phyloP scores from a whole-genome alignment of 257 asterid genomes.

The Verbascum thapsus region DNA sequence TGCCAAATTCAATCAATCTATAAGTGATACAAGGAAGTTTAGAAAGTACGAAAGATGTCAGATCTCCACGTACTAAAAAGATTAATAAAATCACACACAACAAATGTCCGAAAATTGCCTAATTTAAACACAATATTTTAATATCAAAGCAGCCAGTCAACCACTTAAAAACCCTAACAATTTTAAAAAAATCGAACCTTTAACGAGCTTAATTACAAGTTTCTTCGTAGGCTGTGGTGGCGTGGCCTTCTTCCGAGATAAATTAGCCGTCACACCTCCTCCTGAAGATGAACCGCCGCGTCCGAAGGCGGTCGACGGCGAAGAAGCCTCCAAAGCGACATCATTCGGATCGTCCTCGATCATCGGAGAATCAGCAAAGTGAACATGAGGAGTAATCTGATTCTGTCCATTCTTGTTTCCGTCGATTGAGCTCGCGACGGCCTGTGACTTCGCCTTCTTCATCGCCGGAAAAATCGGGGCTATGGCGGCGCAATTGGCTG shows the following conservation, averaged over 20 bases:
- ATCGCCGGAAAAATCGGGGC: conserved; percentile 49
- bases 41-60: conserved; percentile 21
- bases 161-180: conserved; percentile 40
- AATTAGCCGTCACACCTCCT: conserved; percentile 65
- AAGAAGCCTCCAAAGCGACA: conserved; percentile 49
- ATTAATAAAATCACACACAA: conserved; percentile 4
- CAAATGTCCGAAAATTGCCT: conserved; percentile 14
- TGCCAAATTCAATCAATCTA: not conserved
- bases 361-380: conserved; percentile 60
- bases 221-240: conserved; percentile 83
- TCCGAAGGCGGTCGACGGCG: conserved; percentile 42
- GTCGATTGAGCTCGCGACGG: conserved; percentile 53
- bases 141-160: conserved; percentile 9
- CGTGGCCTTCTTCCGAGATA: conserved; percentile 73
- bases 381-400: conserved; percentile 44
- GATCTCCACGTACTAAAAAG: conserved; percentile 35
- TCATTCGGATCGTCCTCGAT: conserved; percentile 66
- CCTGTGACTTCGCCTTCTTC: conserved; percentile 82
- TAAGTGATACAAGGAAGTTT: not conserved
- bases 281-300: conserved; percentile 42
- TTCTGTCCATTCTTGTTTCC: conserved; percentile 53
- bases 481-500: conserved; percentile 31
- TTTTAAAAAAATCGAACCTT: conserved; percentile 48
- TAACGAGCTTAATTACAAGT: conserved; percentile 76
- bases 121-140: not conserved